Evolutionary conservation across 1,139 yeast species (phyloP), one percentile per base, ranked within the genome.

Genomic region (Pneumocystis canis): DNA sequence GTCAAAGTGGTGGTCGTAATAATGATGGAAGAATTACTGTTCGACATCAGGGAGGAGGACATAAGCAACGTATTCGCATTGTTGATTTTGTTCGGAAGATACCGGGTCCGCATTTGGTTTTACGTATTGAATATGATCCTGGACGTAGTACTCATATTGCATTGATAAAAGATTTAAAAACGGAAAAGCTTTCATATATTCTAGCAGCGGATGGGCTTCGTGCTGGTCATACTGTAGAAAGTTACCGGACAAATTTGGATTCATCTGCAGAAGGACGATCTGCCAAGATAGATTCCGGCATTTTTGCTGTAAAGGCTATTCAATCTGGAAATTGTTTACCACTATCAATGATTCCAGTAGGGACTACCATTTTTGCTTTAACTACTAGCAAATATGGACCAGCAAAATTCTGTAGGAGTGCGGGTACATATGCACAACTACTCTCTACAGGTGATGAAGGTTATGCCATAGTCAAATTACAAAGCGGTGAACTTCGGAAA

Each of bases 11-110:
- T 63, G 99, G 99, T 68, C 84, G 99, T 77, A 90, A 92, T 74
- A 80, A 87, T 74, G 79, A 85, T 14, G 99, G 99, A 69, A 81
- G 82, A 68, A 88, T 92, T 70, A 88, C 96, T 7, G 85, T 89
- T 58, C 83, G 98, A 73, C 97, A 94, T 73, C 84, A 94, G 74
- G 98, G 98, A 73, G 98, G 98, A 70, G 98, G 97, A 59, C 95
- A 88, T 73, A 89, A 87, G 74, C 84, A 89, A 71, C 82, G 98
- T 74, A 81, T 87, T 58, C 82, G 99, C 71, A 74, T 87, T 60
- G 80, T 92, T 35, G 99, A 92, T 74, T 84, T 85, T 71, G 78
- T 79, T 70, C 81, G 99, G 71, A 72, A 74, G 59, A 80, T 73
- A 2, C 75, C 83, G 1, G 98, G 97, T 31, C 80, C 80, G 63